phyloP scores from a whole-genome alignment of 352 stramenopile species.

The Phytophthora ramorum region DNA sequence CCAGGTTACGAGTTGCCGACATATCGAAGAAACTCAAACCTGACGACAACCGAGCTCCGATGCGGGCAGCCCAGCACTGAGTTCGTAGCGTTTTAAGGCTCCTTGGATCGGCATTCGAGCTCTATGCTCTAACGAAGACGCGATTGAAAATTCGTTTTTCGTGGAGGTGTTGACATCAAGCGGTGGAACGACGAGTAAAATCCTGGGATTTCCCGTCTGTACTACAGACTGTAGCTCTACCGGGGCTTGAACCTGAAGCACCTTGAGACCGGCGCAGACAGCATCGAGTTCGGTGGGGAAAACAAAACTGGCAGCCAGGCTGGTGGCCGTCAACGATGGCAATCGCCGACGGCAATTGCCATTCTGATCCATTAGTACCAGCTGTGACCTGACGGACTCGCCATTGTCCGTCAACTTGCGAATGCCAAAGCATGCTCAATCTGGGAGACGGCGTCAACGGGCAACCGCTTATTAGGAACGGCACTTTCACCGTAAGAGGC shows the following conservation, averaged over 20 bases:
- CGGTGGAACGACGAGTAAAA: slow-evolving; percentile 10
- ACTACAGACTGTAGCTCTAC: neutral
- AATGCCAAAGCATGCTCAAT: neutral
- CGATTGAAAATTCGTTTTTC: slow-evolving; percentile 23
- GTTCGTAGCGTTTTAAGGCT: neutral
- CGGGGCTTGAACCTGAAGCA: neutral
- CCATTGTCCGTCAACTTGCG: neutral
- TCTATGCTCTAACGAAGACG: slow-evolving; percentile 4
- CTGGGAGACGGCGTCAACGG: neutral
- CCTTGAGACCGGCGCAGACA: neutral
- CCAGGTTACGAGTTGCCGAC: neutral
- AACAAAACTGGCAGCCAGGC: neutral
- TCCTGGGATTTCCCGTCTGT: neutral
- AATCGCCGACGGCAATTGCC: neutral
- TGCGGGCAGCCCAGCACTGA: neutral
- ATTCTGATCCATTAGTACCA: slow-evolving; percentile 2
- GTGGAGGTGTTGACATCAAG: neutral
- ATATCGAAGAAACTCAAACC: slow-evolving; percentile 7
- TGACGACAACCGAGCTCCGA: too few relatives aligned
- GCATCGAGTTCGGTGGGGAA: slow-evolving; percentile 4
- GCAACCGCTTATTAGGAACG: neutral
- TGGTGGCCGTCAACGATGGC: neutral
- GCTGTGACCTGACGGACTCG: neutral
- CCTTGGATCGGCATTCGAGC: slow-evolving; percentile 8
- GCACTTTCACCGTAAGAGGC: slow-evolving; percentile 2